Base-by-base conservation (phyloP, 768 basidiomycete genomes). In the Neoboletus brunneissimus region DNA sequence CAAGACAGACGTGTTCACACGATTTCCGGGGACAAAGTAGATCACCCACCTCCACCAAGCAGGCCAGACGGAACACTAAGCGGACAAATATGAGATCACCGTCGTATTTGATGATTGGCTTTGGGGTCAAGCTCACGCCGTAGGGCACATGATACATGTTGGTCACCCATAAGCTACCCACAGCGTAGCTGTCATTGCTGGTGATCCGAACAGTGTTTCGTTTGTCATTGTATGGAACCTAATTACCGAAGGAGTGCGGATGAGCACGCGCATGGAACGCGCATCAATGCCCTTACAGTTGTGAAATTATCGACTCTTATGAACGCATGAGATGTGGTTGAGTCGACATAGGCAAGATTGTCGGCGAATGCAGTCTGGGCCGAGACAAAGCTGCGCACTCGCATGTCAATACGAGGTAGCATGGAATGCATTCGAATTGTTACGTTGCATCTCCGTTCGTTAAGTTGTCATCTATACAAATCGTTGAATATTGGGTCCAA, bases 271-370 rank as follows among this genome's bases (percentile, higher is more conserved):
- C 4, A 6, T 10, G 25, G 49, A 43, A 58, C 8, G 27, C 12
- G 13, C 29, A 16, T 27, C 2, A 38, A 18, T 42, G 56, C 64
- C 18, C 67, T 67, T 18, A 88, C 79, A 1, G 65, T 75, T 1
- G 85, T 76, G 29, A 79, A 81, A 66, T 90, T 89, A 73, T 91
- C 89, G 13, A 91, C 88, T 64, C 80, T 82, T 65, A 91, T 86
- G 64, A 91, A 82, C 2, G 88, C 89, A 57, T 87, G 86, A 15
- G 84, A 86, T 4, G 87, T 86, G 18, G 74, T 60, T 9, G 77
- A 27, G 60, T 91, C 85, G 42, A 88, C 79, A 63, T 79, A 88
- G 2, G 86, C 80, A 35, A 89, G 81, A 54, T 80, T 70, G 37
- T 77, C 71, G 7, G 79, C 72, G 34, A 72, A 66, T 4, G 81